Evolutionary conservation across 2,329 filamentous ascomycete genomes (phyloP), one percentile per base, ranked within the genome.

Genomic region (Grosmannia serpens): DNA sequence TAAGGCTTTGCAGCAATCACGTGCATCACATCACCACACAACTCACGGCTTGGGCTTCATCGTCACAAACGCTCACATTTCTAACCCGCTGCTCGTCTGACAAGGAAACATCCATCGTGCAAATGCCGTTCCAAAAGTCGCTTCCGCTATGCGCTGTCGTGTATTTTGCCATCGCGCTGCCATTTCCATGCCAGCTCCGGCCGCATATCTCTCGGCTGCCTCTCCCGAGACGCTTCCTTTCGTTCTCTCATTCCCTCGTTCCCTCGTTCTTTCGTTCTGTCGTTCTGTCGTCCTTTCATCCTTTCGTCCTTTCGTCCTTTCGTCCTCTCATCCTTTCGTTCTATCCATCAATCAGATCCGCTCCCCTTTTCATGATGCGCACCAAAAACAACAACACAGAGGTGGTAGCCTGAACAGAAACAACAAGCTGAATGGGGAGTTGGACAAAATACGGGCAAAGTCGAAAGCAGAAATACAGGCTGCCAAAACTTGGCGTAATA

Each of bases 301-400:
- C n/a, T n/a, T n/a, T n/a, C n/a, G n/a, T n/a, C n/a, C n/a, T n/a
- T n/a, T n/a, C n/a, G n/a, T n/a, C n/a, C n/a, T n/a, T n/a, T n/a
- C n/a, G n/a, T n/a, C n/a, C n/a, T n/a, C n/a, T n/a, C n/a, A n/a
- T n/a, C n/a, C n/a, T 33, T 46, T 51, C 46, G 47, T 50, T 51
- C 47, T 52, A 51, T 44, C 55, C 31, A n/a, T 49, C 44, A 41
- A 50, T 44, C 47, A 53, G 55, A 57, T 50, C 53, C 55, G 55
- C 49, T 44, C 53, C 22, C 47, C 49, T 15, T 50, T 53, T 38
- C 55, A 41, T 53, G 11, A 57, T 57, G 55, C 55, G 46, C 49
- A 31, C 47, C 29, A 47, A 53, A 52, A 35, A 33, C 13, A 50
- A 31, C 35, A 38, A 27, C 24, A 50, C 47, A 50, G 13, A 50